These are phyloP conservation scores for Teunomyces gatunensis DNA, from an alignment of 805 yeast genomes.

Conservation along the genomic window DNA sequence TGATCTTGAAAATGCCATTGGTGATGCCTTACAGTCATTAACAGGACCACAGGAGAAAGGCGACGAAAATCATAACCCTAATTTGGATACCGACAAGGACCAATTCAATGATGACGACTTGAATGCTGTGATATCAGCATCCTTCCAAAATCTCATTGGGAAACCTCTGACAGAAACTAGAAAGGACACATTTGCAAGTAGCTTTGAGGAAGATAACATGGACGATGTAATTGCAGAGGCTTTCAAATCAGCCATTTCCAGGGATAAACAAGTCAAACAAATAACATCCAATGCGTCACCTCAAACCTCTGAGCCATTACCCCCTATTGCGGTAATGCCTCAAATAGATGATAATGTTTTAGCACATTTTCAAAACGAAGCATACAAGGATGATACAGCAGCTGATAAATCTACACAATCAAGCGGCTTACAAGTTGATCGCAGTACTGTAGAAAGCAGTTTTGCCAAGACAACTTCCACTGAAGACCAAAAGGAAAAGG, in stretches of 20 bases:
- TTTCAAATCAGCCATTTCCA: slow-evolving; percentile 8
- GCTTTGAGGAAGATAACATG: neutral
- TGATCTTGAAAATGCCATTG: slow-evolving; percentile 18
- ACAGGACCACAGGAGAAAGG: neutral
- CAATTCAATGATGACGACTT: slow-evolving; percentile 4
- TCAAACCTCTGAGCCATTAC: slow-evolving; percentile 3
- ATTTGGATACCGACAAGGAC: slow-evolving; percentile 1
- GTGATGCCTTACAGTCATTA: slow-evolving; percentile 13
- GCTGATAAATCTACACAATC: neutral
- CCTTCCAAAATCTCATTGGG: neutral
- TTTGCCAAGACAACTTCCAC: neutral
- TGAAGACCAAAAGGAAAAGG: slow-evolving; percentile 13
- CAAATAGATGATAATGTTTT: slow-evolving; percentile 35
- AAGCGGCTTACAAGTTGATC: neutral
- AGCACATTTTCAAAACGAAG: slow-evolving; percentile 36
- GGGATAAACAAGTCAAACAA: neutral
- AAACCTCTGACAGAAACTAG: neutral
- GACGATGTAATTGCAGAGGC: slow-evolving; percentile 12
- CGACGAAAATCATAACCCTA: neutral
- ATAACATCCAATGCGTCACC: neutral
- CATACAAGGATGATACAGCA: slow-evolving; percentile 21
- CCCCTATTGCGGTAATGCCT: slow-evolving; percentile 21
- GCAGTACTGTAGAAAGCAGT: neutral
- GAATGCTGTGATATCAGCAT: slow-evolving; percentile 7
- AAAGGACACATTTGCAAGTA: neutral